phyloP scores from a whole-genome alignment of 73 alveolate species.

The Breviolum minutum region DNA sequence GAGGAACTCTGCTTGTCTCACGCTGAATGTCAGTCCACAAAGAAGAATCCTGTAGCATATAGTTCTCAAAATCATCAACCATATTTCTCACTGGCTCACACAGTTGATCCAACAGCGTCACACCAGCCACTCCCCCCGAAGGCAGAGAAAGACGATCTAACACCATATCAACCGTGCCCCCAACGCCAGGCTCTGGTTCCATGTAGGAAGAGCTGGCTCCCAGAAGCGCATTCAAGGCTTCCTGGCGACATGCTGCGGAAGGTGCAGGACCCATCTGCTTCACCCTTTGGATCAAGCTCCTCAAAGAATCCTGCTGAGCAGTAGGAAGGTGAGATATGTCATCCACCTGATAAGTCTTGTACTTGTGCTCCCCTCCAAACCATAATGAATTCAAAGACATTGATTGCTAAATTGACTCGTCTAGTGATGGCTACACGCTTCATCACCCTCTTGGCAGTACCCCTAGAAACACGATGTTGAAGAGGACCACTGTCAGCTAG shows the following conservation, averaged over 20 bases:
- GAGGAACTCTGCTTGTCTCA: neutral
- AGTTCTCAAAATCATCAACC: neutral
- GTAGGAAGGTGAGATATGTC: neutral
- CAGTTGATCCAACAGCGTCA: neutral
- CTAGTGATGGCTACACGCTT: neutral
- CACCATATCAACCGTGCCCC: neutral
- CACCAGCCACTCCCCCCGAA: neutral
- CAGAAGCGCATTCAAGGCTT: conserved; percentile 53
- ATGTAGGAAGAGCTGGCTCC: neutral
- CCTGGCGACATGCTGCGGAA: neutral
- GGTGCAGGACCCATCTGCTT: neutral
- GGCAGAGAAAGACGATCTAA: neutral
- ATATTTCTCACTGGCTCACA: neutral
- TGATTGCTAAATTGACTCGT: neutral
- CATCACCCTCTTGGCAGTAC: neutral
- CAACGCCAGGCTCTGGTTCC: conserved; percentile 11
- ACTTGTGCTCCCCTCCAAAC: neutral
- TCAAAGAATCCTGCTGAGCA: neutral
- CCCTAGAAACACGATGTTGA: neutral
- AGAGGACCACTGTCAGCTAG: neutral
- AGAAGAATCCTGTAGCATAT: neutral
- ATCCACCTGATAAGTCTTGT: neutral
- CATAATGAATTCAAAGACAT: conserved; percentile 10
- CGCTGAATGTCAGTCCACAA: neutral
- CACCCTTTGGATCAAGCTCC: neutral